Base-by-base conservation (phyloP, 345 rosid species). In the Cardamine resedifolia region DNA sequence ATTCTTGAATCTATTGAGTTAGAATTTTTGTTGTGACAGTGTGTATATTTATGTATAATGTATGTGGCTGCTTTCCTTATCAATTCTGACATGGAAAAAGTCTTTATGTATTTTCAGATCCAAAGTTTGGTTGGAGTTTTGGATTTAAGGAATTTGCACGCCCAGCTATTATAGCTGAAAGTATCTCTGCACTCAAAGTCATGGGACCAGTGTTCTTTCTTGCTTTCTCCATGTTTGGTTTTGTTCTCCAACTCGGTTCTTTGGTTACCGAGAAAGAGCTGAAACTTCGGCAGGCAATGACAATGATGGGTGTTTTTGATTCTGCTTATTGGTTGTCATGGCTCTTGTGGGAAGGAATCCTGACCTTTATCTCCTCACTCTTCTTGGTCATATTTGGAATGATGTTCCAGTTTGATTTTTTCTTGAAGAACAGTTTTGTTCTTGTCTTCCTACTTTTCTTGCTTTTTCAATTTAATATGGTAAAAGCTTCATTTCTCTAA, bases 281-380 rank as follows among this genome's bases (percentile, higher is more conserved):
- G 47, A 90, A 86, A 81, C 98, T 94, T 79, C 94, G 98, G 64
- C 90, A 90, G 96, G 90, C 90, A 51, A 89, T 94, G 94, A 87
- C 82, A 39, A 78, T 89, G 85, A 87, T 86, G 87, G 95, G 97
- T 53, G 95, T 88, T 69, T 90, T 71, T 24, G 97, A 94, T 66
- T 77, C 96, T 34, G 90, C 96, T 27, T 89, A 87, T 48, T 91
- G 96, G 97, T 73, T 87, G 24, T 94, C 97, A 38, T 94, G 96
- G 96, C 86, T 94, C 51, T 44, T 74, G 48, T 94, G 97, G 92
- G 98, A 91, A 74, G 97, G 87, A 70, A 64, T 82, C 47, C 80
- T 89, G 44, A 70, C 85, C 12, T 52, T 86, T 36, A 51, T 94
- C 61, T 94, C 98, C n/a, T 85, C 97, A 11, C 80, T 94, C 65